These are phyloP conservation scores for Aureobasidium vineae DNA, from an alignment of 2,329 filamentous ascomycete genomes.

Conservation along the genomic window DNA sequence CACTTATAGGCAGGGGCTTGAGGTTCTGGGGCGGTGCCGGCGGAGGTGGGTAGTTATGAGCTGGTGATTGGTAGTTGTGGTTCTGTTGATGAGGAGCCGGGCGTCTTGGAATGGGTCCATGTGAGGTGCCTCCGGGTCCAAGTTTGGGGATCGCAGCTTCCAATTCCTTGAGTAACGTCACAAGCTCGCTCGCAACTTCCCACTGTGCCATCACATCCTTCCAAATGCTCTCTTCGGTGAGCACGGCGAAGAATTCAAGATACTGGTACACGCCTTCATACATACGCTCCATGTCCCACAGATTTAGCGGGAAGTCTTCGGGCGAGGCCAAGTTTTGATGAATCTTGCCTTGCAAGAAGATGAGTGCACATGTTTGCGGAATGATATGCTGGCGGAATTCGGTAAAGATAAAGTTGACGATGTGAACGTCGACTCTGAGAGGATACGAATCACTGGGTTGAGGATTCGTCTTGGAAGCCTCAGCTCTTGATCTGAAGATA, in stretches of 20 bases:
- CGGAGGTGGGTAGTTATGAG: slow-evolving; percentile 4
- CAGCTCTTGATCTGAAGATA: slow-evolving; percentile 69
- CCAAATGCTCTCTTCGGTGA: slow-evolving; percentile 81
- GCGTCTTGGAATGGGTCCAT: slow-evolving; percentile 22
- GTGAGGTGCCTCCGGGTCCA: slow-evolving; percentile 52
- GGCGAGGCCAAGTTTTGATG: slow-evolving; percentile 71
- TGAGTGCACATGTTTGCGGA: slow-evolving; percentile 89
- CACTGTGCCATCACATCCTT: slow-evolving; percentile 84
- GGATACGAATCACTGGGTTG: slow-evolving; percentile 34
- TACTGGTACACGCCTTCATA: slow-evolving; percentile 95
- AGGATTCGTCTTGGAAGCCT: slow-evolving; percentile 38
- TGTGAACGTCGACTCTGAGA: slow-evolving; percentile 58
- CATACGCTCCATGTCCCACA: slow-evolving; percentile 97
- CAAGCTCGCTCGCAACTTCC: slow-evolving; percentile 85
- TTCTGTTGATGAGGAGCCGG: neutral
- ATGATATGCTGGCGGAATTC: slow-evolving; percentile 91
- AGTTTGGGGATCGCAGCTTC: slow-evolving; percentile 80
- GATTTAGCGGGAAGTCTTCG: slow-evolving; percentile 87
- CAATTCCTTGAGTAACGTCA: slow-evolving; percentile 81
- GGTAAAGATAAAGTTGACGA: slow-evolving; percentile 86
- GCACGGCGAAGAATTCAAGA: slow-evolving; percentile 86
- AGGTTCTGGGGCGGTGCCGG: slow-evolving; percentile 15
- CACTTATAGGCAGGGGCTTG: slow-evolving; percentile 42
- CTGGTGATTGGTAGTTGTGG: neutral
- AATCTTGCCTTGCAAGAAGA: slow-evolving; percentile 90